Percentiles rank a stretch among this genome's conserved stretches.
These are phyloP conservation scores for Herpetomonas tarakana DNA, from an alignment of 208 protist genomes.

Conservation along the genomic window DNA sequence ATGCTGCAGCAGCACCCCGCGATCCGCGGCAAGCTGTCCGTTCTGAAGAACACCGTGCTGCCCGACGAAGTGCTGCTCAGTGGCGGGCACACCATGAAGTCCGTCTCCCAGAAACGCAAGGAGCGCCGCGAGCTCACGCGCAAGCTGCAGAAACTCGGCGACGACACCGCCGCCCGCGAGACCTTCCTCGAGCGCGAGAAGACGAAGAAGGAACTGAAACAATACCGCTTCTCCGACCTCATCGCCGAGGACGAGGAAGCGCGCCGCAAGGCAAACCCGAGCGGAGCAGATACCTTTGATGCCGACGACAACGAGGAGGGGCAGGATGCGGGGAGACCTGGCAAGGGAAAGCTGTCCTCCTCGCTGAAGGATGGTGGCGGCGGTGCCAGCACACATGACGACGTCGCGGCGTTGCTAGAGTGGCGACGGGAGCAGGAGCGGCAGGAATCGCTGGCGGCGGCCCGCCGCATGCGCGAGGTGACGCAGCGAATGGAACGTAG, in stretches of 20 bases:
- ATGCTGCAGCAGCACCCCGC: constrained; percentile 87
- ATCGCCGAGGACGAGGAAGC: constrained; percentile 13
- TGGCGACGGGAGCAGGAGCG: constrained; percentile 37
- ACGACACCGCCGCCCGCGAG: constrained; percentile 26
- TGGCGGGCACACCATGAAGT: constrained; percentile 58
- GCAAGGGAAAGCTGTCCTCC: constrained; percentile 7
- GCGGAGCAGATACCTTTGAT: too few species aligned
- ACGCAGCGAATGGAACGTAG: constrained; percentile 82
- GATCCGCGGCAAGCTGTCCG: constrained; percentile 56
- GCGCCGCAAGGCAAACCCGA: not conserved
- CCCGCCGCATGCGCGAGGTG: constrained; percentile 63
- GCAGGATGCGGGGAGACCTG: not conserved
- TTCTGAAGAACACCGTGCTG: constrained; percentile 79
- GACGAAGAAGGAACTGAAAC: constrained; percentile 61
- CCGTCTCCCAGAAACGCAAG: constrained; percentile 59
- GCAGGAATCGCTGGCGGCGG: constrained; percentile 31
- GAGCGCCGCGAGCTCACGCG: constrained; percentile 72
- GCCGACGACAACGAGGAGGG: constrained; percentile 14
- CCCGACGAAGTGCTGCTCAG: constrained; percentile 80
- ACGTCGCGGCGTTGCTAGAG: constrained; percentile 50
- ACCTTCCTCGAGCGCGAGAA: constrained; percentile 38
- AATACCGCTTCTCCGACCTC: constrained; percentile 56
- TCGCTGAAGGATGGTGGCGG: constrained; percentile 1
- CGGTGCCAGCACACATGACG: constrained; percentile 19
- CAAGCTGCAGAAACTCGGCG: constrained; percentile 38